Evolutionary conservation across 2,329 filamentous ascomycete species (phyloP), one percentile per base, ranked within the genome.

Genomic region (Cladosporium sp.): DNA sequence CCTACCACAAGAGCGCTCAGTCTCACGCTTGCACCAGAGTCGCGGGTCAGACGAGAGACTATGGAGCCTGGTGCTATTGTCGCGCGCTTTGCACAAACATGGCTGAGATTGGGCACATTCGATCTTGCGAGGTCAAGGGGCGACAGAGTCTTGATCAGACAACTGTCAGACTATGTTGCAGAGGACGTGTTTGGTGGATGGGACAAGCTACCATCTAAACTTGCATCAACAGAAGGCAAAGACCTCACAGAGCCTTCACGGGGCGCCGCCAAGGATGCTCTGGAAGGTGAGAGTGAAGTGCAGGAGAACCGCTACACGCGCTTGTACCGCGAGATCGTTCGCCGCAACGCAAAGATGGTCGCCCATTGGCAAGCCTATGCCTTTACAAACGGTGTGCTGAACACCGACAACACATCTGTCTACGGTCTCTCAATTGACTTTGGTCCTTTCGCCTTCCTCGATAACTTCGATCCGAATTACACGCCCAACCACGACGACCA

Each of bases 331-430:
- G 91, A 96, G 68, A 86, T 99, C 57, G 86, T 86, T 3, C 85
- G 91, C 40, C 84, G 90, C 32, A 99, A 97, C 69, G 94, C 94
- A 1, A 80, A 82, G 58, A 95, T 89, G 0, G 92, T 97, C 1
- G 94, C 94, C 10, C 83, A 88, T 64, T 97, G 94, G 93, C 95
- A 99, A 76, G 91, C 91, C 0, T 97, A 97, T 68, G 94, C 91
- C n/a, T 99, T 99, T 76, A 97, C 96, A 82, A 99, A 99, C 68
- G 94, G 94, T 45, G 94, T 99, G 3, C 79, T 99, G 58, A 99
- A 99, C 74, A 97, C 94, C 0, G 94, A 99, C 71, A 99, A 99
- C 72, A 99, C 94, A 0, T 96, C 91, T 0, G 82, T 99, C 51
- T 86, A 86, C 56, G 94, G 94, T 0, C 77, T 99, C 0, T 93